phyloP scores from a whole-genome alignment of 176 grass and related monocot genomes.

The Bromus sterilis region DNA sequence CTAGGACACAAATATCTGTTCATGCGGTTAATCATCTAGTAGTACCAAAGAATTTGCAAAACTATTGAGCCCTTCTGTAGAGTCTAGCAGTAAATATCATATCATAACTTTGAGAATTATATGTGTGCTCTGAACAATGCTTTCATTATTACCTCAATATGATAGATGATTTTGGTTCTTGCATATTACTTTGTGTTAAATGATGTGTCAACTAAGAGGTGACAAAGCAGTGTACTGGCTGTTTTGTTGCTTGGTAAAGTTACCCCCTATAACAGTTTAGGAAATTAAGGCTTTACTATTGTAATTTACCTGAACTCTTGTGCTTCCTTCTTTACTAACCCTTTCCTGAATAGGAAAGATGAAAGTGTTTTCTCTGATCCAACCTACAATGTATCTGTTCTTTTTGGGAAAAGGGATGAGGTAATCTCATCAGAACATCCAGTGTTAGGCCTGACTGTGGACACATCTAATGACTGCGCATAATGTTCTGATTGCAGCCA shows the following conservation, averaged over 20 bases:
- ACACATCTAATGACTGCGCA: neutral
- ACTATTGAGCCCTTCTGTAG: neutral
- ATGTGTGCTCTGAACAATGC: neutral
- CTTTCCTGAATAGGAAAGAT: slow-evolving; percentile 57
- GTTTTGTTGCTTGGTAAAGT: neutral
- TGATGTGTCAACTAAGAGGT: neutral
- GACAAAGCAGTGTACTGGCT: neutral
- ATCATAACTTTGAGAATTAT: neutral
- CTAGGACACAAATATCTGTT: neutral
- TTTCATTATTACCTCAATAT: neutral
- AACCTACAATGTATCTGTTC: slow-evolving; percentile 71
- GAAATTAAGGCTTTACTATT: neutral
- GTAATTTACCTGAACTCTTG: neutral
- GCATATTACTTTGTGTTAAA: neutral
- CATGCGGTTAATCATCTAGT: neutral
- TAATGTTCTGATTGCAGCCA: slow-evolving; percentile 47
- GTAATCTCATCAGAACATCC: slow-evolving; percentile 18
- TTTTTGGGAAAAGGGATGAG: slow-evolving; percentile 98
- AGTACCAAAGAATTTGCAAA: neutral
- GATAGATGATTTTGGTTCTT: neutral
- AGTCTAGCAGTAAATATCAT: neutral
- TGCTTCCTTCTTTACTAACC: neutral
- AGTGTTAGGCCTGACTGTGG: neutral
- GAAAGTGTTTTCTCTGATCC: slow-evolving; percentile 84
- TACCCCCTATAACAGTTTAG: neutral